These are phyloP conservation scores for Uncinocarpus reesii DNA, from an alignment of 2,329 filamentous ascomycete species.

Conservation along the genomic window DNA sequence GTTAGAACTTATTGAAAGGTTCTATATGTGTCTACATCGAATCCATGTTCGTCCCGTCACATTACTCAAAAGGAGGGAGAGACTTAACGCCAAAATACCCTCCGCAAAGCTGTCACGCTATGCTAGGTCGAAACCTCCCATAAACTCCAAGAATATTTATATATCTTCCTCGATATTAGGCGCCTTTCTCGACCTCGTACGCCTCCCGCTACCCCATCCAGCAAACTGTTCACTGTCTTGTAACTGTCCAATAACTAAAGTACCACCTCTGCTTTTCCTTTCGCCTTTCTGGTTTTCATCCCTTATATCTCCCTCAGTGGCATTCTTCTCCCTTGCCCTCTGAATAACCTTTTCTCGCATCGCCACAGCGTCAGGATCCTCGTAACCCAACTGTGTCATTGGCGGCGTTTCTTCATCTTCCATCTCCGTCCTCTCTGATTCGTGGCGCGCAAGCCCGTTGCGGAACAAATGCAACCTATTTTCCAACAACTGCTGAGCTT, in stretches of 20 bases:
- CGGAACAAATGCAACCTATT: conserved; percentile 15
- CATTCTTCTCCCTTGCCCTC: conserved; percentile 33
- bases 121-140: not conserved
- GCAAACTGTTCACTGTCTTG: conserved; percentile 26
- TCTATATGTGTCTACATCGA: too few species aligned
- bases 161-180: conserved; percentile 19
- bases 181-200: conserved; percentile 25
- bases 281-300: not conserved
- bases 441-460: conserved; percentile 18
- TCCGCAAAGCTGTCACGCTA: too few species aligned
- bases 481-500: conserved; percentile 15
- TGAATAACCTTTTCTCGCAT: conserved; percentile 48
- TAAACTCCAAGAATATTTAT: too few species aligned
- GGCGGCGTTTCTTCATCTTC: conserved; percentile 29
- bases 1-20: too few species aligned
- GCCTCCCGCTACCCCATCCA: conserved; percentile 28
- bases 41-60: too few species aligned
- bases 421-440: conserved; percentile 21
- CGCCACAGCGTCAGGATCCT: conserved; percentile 43
- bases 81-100: too few species aligned
- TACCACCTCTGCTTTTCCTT: not conserved
- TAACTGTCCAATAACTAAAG: conserved; percentile 23
- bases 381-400: conserved; percentile 41
- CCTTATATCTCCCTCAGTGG: conserved; percentile 13
- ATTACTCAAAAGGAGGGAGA: too few species aligned